Base-by-base conservation (phyloP, 768 basidiomycete species). In the Holtermanniella nyarrowii region DNA sequence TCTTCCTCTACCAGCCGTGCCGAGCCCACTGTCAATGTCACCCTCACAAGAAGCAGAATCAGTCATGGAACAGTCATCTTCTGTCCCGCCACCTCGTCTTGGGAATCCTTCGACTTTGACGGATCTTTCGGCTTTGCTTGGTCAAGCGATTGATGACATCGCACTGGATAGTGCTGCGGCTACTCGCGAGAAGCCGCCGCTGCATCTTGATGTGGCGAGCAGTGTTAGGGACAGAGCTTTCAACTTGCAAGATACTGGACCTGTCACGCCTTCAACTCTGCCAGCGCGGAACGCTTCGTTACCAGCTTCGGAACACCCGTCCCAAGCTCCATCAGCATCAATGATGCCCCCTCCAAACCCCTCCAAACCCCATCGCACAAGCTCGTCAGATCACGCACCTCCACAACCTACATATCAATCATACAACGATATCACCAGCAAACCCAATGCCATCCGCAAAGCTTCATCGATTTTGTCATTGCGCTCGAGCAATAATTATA, bases 121-220 rank as follows among this genome's bases (percentile, higher is more conserved):
- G 26, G 66, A 68, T 22, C 55, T 68, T 20, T 65, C 66, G 3
- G 63, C 60, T n/a, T 58, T 68, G 54, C 53, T 68, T 3, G 66
- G 66, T 4, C 61, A 63, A 22, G 66, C 66, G 1, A 68, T 68
- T 23, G 63, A 68, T 47, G 66, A 55, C 10, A 68, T 68, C 21
- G 65, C 62, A 1, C 43, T 64, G 52, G 59, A 46, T 67, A 4
- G 16, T 48, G 3, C 58, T 57, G 43, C 60, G 18, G 46, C 46
- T 11, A 49, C 42, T 40, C 45, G 45, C 40, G 56, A 59, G 23
- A 55, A 55, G 37, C 48, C 57, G 2, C 26, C 26, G 7, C 37
- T 54, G 26, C 37, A 27, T 3, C 39, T 55, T n/a, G 20, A 45
- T 11, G 37, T 16, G 12, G 40, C 51, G 12, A 31, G 46, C 11